Evolutionary conservation across 805 yeast species (phyloP), one percentile per base, ranked within the genome.

Genomic region (Wickerhamomyces silvicola): DNA sequence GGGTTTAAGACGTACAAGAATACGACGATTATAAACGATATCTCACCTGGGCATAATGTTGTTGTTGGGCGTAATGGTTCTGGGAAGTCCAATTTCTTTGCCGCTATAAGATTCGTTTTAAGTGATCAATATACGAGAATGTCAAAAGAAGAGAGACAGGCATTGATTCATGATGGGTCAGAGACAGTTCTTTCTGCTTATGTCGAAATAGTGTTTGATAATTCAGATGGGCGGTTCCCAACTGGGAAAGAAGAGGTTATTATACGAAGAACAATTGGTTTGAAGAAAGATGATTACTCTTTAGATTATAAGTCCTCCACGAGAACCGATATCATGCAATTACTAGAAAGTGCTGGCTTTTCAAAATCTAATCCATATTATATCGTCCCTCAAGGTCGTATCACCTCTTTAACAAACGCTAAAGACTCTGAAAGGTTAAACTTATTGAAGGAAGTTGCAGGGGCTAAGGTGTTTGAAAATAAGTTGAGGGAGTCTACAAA

Each of bases 341-440:
- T 85, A 41, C 64, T 88, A 22, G 97, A 90, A 54, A 79, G 84
- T 48, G 95, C 95, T 0, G 98, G 98, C 0, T 86, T 92, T 50
- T 82, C 95, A 0, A 70, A 82, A 39, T 76, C 86, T 6, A 88
- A 87, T 42, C 96, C 97, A 1, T 90, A 88, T 57, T 90, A 90
- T 54, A 90, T 92, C 45, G 97, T 92, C 5, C 97, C 98, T 1
- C 98, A 92, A 58, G 98, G 98, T 14, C 70, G 84, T 46, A 85
- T 92, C 46, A 81, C 95, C 1, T 70, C 83, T 0, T 65, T 92
- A 37, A 90, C 97, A 0, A 86, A 86, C 50, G 90, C 96, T 0
- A 83, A 83, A 45, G 96, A 87, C 51, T 51, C 72, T 3, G 96
- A 88, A 50, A 72, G 97, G 39, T 64, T 90, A 31, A 69, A 72